Evolutionary conservation across 345 rosid species (phyloP), one percentile per base, ranked within the genome.

Genomic region (Hibiscus tridactylites): DNA sequence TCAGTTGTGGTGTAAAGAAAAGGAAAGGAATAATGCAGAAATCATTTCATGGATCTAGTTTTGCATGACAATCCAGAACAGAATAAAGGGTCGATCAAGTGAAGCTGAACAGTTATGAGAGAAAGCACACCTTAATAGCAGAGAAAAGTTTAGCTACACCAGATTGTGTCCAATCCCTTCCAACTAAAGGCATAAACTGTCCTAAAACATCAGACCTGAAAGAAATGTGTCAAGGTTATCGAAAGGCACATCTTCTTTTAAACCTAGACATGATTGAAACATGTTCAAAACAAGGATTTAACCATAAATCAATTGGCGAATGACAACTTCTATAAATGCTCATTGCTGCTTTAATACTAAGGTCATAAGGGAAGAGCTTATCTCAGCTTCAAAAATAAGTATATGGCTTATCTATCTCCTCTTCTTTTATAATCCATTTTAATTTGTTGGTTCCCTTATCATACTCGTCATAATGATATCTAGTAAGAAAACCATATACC

Each of bases 111-210:
- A 71, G 21, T 8, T 17, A 52, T 31, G 31, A 46, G 47, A 17
- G 37, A 65, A 70, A 49, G 17, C 74, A 66, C 68, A 90, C 98
- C 97, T 93, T 85, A 72, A 93, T 93, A 16, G 97, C 97, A 53
- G 86, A 91, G 75, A 93, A 93, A 75, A 93, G 97, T 80, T 81
- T 88, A 74, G 98, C 93, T 56, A 93, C 98, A 65, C 97, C 97
- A 72, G 96, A 89, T 74, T 93, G 98, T 44, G 98, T 86, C 98
- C 98, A 93, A 76, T 93, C 98, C 77, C 85, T 91, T 76, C 98
- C 98, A 75, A 93, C 92, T 83, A 93, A 81, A 79, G 98, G 98
- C 98, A 93, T 93, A 77, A 93, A 87, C 79, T 93, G 98, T 75
- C 98, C 98, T 54, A 93, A 81, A 70, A 93, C 98, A 81, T 93